phyloP scores from a whole-genome alignment of 352 stramenopile species.

The Blastocystis sp. region DNA sequence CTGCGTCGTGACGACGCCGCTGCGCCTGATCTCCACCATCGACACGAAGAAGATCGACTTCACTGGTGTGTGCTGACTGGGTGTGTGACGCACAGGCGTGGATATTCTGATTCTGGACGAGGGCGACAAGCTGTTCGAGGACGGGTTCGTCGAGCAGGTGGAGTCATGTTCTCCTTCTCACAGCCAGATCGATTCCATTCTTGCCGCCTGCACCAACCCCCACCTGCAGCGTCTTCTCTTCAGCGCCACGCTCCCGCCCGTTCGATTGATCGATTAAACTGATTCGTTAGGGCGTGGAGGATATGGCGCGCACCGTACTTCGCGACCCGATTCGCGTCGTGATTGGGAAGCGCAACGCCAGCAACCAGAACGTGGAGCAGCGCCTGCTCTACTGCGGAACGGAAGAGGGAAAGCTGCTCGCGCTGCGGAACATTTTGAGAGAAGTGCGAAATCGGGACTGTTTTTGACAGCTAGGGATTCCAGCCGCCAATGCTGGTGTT shows the following conservation, averaged over 20 bases:
- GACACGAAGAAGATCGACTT: slow-evolving; percentile 9
- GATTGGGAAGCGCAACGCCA: slow-evolving; percentile 89
- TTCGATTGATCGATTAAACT: not conserved
- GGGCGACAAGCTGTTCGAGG: slow-evolving; percentile 95
- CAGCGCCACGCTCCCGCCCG: slow-evolving; percentile 92
- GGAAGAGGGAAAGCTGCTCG: slow-evolving; percentile 97
- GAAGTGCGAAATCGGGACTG: slow-evolving; percentile 77
- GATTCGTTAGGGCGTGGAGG: slow-evolving; percentile 82
- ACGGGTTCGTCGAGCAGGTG: slow-evolving; percentile 78
- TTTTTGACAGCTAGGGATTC: slow-evolving; percentile 82
- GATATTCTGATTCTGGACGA: slow-evolving; percentile 96
- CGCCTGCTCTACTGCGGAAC: slow-evolving; percentile 96
- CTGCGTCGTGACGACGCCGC: slow-evolving; percentile 92
- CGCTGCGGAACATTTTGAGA: slow-evolving; percentile 89
- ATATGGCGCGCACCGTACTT: slow-evolving; percentile 92
- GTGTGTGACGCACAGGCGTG: slow-evolving; percentile 79
- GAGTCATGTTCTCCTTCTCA: slow-evolving; percentile 80
- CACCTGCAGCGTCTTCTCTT: slow-evolving; percentile 91
- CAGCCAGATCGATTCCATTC: slow-evolving; percentile 95
- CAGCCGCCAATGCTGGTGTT: slow-evolving; percentile 96
- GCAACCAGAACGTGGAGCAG: slow-evolving; percentile 86
- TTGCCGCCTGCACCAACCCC: slow-evolving; percentile 85
- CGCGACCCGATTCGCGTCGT: slow-evolving; percentile 91
- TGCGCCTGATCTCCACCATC: slow-evolving; percentile 86
- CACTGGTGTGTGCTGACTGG: slow-evolving; percentile 75